phyloP scores from a whole-genome alignment of 2,329 filamentous ascomycete genomes.

The Dactylellina leptospora region DNA sequence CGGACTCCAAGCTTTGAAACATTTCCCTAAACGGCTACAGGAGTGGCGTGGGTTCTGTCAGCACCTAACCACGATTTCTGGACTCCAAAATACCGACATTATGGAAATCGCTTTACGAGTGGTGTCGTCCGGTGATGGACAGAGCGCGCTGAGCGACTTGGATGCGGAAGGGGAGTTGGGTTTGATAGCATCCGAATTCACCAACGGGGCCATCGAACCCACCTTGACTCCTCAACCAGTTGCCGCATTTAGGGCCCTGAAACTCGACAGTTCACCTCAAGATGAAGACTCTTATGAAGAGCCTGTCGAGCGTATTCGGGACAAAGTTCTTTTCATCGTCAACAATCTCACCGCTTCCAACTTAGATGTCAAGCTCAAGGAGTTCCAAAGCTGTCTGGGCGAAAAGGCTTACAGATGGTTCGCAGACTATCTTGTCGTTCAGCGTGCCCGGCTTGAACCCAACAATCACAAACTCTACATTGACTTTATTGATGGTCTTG shows the following conservation, averaged over 20 bases:
- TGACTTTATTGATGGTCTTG: constrained; percentile 83
- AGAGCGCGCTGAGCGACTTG: constrained; percentile 56
- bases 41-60: constrained; percentile 98
- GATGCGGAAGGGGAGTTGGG: constrained; percentile 58
- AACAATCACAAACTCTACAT: constrained; percentile 96
- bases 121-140: constrained; percentile 56
- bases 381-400: constrained; percentile 80
- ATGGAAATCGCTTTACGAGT: constrained; percentile 84
- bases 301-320: constrained; percentile 83
- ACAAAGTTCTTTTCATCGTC: constrained; percentile 92
- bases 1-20: constrained; percentile 90
- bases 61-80: constrained; percentile 81
- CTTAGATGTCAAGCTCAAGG: constrained; percentile 80
- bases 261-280: constrained; percentile 74
- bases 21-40: constrained; percentile 80
- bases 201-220: constrained; percentile 36
- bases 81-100: constrained; percentile 83
- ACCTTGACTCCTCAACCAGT: constrained; percentile 58
- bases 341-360: constrained; percentile 97
- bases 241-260: constrained; percentile 79
- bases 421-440: constrained; percentile 90
- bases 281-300: constrained; percentile 75
- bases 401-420: constrained; percentile 94
- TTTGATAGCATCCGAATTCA: constrained; percentile 55
- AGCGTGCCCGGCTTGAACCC: constrained; percentile 94